Base-by-base conservation (phyloP, 345 rosid species). In the Aegle marmelos region DNA sequence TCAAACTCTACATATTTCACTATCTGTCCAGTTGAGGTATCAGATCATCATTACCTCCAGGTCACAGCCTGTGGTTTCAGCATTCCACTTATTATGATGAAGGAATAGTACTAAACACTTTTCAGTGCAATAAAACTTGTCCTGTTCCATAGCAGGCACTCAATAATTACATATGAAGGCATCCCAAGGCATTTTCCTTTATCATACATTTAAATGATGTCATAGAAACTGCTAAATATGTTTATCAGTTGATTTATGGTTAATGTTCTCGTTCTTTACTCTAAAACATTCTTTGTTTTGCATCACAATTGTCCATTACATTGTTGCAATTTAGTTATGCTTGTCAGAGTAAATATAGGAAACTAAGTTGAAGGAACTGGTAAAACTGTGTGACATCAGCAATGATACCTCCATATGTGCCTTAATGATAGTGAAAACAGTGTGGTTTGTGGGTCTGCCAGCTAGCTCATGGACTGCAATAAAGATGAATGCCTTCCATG, bases 381-480 rank as follows among this genome's bases (percentile, higher is more conserved):
- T 64, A 65, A 60, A 45, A 30, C 70, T 21, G 36, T 34, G 62
- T 65, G 63, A 9, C 2, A 10, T 64, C 72, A 22, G 68, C 60
- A 39, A 37, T 65, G 66, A n/a, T 30, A 53, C 31, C 72, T 53
- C 63, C 24, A n/a, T 37, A 54, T 34, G 28, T 56, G 73, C 41
- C 41, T 27, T 58, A 19, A 57, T 67, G 25, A 64, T 68, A 6
- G 16, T 68, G 19, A 56, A 14, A 22, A 45, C 17, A 2, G 73
- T 27, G 27, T 66, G 66, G 36, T 36, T 53, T 50, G 61, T 67
- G 69, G 39, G 73, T 67, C 54, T 76, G 56, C 65, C 45, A 34
- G 28, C 79, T 22, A 54, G 37, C 62, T 24, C 57, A 37, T 76
- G 68, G 24, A 56, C 10, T 66, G 59, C 63, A 76, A 62, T 48